Percentiles rank a stretch among this genome's conserved stretches.
These are phyloP conservation scores for Gracilariopsis chorda DNA, from an alignment of 23 red algal species.

Conservation along the genomic window DNA sequence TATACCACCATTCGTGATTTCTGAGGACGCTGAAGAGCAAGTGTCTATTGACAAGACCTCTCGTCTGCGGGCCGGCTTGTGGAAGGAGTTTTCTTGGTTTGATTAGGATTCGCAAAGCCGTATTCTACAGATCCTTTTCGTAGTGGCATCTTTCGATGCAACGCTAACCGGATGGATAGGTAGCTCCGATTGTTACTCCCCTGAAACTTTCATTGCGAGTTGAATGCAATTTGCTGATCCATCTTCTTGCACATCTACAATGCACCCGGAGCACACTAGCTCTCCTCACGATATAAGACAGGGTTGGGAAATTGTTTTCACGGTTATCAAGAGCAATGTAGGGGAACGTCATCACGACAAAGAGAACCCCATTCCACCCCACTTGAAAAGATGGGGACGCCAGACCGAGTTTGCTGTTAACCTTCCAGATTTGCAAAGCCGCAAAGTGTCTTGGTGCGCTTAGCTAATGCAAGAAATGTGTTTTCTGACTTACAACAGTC, in stretches of 20 bases:
- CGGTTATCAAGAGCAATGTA: constrained; percentile 10
- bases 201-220: not conserved
- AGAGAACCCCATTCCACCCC: constrained; percentile 4
- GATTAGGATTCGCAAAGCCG: constrained; percentile 3
- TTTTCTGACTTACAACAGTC: not conserved
- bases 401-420: constrained; percentile 3
- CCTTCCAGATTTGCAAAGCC: not conserved
- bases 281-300: constrained; percentile 6
- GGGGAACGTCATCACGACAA: not conserved
- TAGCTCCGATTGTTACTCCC: constrained; percentile 1
- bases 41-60: constrained; percentile 6
- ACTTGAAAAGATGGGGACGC: not conserved
- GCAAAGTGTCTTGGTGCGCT: not conserved
- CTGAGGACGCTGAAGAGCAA: constrained; percentile 13
- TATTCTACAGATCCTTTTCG: not conserved
- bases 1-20: constrained; percentile 2
- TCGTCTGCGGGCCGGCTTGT: not conserved
- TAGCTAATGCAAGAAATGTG: constrained; percentile 8
- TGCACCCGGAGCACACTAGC: not conserved
- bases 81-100: constrained; percentile 7
- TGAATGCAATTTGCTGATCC: not conserved
- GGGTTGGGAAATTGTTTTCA: constrained; percentile 6
- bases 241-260: not conserved
- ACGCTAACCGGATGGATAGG: constrained; percentile 6
- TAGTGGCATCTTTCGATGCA: not conserved